Base-by-base conservation (phyloP, 2,329 filamentous ascomycete species). In the Polychaeton citri region DNA sequence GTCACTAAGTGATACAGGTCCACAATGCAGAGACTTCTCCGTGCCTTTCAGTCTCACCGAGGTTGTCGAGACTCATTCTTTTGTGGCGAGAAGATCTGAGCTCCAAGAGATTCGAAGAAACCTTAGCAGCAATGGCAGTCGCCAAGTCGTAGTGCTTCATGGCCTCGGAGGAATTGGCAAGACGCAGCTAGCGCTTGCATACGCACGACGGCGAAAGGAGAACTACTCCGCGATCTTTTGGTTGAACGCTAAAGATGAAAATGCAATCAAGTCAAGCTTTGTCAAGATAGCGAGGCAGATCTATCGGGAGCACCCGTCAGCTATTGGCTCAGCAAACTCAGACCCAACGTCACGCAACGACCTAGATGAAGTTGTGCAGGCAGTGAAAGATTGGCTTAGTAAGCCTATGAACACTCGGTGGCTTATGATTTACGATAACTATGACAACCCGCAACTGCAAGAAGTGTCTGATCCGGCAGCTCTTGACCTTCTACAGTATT, bases 141-240 rank as follows among this genome's bases (percentile, higher is more conserved):
- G 49, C 37, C 38, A 39, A 9, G 34, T 31, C 17, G 48, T 54
- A 21, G 47, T 61, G 19, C 42, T 66, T 6, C 50, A 63, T 32
- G 62, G 63, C 12, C 47, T 64, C 3, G 61, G 63, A 12, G 63
- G 63, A 3, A 64, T 66, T 19, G 62, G 60, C 18, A 68, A 68
- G 50, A 66, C 63, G n/a, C 58, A 66, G 42, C 49, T 65, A 15
- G 50, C 54, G 5, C 44, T 63, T 5, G 48, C 53, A 30, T 67
- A 60, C 45, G 44, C 53, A 2, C 55, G 52, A 43, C 40, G 39
- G 19, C 42, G 65, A 37, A 47, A 49, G 18, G 35, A 49, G 10
- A 46, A 54, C 6, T 65, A 64, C 43, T 53, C 55, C 0, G 57
- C 61, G 0, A 44, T 61, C 3, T 57, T 68, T 40, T 69, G 62